Evolutionary conservation across 2,329 filamentous ascomycete species (phyloP).

Genomic region (Pseudocercospora fijiensis): DNA sequence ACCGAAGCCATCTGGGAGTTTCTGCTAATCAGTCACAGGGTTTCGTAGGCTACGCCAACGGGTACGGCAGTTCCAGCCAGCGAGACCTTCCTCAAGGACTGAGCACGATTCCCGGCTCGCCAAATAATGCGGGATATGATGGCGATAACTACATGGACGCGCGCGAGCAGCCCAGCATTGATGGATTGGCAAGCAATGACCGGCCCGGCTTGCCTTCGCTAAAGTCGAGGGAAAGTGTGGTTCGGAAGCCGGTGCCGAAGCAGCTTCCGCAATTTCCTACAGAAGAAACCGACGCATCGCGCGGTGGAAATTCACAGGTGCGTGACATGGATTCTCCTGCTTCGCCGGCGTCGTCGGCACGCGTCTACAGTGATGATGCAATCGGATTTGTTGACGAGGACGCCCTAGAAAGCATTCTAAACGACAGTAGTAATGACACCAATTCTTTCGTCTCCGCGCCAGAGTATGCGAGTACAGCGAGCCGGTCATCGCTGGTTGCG

Average conservation of each 20-base stretch:
- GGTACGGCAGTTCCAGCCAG: conserved; percentile 12
- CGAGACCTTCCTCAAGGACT: conserved; percentile 34
- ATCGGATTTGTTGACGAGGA: conserved; percentile 45
- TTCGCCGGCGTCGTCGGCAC: conserved; percentile 28
- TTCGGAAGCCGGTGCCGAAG: conserved; percentile 33
- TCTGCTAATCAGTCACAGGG: conserved; percentile 39
- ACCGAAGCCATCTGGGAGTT: conserved; percentile 38
- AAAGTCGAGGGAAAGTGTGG: conserved; percentile 30
- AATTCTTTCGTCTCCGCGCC: conserved; percentile 49
- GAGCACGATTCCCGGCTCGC: conserved; percentile 50
- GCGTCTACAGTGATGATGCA: conserved; percentile 29
- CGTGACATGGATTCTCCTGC: conserved; percentile 24
- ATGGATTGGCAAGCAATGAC: conserved; percentile 18
- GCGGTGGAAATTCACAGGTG: conserved; percentile 25
- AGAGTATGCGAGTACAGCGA: conserved; percentile 71
- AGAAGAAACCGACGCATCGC: conserved; percentile 15
- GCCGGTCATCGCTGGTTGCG: conserved; percentile 45
- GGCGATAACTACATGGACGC: conserved; percentile 36
- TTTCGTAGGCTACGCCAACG: conserved; percentile 13
- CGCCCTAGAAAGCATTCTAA: conserved; percentile 42
- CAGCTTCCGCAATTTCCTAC: conserved; percentile 14
- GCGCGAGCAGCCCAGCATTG: conserved; percentile 21
- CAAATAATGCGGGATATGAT: conserved; percentile 40
- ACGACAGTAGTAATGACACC: conserved; percentile 30
- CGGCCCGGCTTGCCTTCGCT: conserved; percentile 31